A percentile compares a stretch with the other conserved stretches of the same genome.
These are phyloP conservation scores for Datura wrightii DNA, from an alignment of 257 asterid genomes.

Conservation along the genomic window DNA sequence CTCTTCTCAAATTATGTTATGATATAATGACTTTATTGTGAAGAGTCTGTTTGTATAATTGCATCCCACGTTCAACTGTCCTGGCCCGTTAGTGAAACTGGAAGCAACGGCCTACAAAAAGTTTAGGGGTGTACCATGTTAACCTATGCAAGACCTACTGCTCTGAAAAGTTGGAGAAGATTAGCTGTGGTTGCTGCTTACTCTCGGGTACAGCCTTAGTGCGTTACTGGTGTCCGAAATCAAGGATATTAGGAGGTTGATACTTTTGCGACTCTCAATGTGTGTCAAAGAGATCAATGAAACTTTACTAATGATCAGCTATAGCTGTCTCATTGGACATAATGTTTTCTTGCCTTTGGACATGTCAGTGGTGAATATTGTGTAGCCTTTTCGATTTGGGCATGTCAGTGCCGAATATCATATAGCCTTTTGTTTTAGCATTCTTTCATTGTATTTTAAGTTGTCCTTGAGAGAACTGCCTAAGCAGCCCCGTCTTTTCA, in stretches of 20 bases:
- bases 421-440: not conserved
- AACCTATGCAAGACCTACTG: constrained; percentile 14
- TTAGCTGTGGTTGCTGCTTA: constrained; percentile 12
- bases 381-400: not conserved
- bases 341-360: constrained; percentile 7
- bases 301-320: constrained; percentile 9
- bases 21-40: constrained; percentile 23
- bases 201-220: constrained; percentile 6
- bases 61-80: not conserved
- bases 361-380: constrained; percentile 13
- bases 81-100: not conserved
- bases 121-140: constrained; percentile 23
- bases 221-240: constrained; percentile 18
- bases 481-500: not conserved
- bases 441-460: not conserved
- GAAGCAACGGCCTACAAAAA: not conserved
- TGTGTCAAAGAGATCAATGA: constrained; percentile 5
- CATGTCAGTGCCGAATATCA: not conserved
- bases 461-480: constrained; percentile 22
- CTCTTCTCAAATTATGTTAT: not conserved
- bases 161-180: not conserved
- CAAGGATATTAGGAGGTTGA: constrained; percentile 10
- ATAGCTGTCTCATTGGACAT: not conserved
- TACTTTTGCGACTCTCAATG: not conserved
- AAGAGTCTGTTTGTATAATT: not conserved